Evolutionary conservation across 2,329 filamentous ascomycete species (phyloP).

Genomic region (Emergomyces pasteurianus): DNA sequence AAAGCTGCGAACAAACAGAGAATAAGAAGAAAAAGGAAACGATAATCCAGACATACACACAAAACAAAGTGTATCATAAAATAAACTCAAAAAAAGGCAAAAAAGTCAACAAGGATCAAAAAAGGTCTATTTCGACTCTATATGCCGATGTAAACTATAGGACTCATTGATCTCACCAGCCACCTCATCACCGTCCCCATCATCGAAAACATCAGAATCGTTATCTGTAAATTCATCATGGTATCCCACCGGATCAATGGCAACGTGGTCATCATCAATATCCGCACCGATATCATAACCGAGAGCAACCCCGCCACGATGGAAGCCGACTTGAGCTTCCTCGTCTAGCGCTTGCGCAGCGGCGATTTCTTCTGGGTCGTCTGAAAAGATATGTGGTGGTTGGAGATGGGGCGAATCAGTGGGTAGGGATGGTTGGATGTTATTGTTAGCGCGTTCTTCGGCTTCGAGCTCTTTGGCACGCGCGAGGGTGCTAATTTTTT

Average conservation of each 20-base stretch:
- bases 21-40: neutral
- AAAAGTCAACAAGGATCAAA: neutral
- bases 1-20: neutral
- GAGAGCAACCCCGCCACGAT: slow-evolving; percentile 23
- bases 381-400: slow-evolving; percentile 14
- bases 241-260: slow-evolving; percentile 29
- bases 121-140: slow-evolving; percentile 11
- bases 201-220: slow-evolving; percentile 37
- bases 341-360: slow-evolving; percentile 34
- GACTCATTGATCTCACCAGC: slow-evolving; percentile 23
- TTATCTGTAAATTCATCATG: slow-evolving; percentile 44
- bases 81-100: neutral
- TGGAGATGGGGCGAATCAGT: slow-evolving; percentile 7
- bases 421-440: slow-evolving; percentile 23
- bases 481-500: slow-evolving; percentile 32
- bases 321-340: slow-evolving; percentile 32
- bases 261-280: slow-evolving; percentile 36
- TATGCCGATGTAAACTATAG: slow-evolving; percentile 31
- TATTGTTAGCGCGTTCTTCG: slow-evolving; percentile 28
- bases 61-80: neutral
- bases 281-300: slow-evolving; percentile 24
- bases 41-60: neutral
- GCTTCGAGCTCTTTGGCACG: slow-evolving; percentile 38
- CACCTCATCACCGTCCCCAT: slow-evolving; percentile 25
- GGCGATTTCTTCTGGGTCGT: slow-evolving; percentile 29